phyloP scores from a whole-genome alignment of 192 early-diverging fungal genomes.

The Obelidium mucronatum region DNA sequence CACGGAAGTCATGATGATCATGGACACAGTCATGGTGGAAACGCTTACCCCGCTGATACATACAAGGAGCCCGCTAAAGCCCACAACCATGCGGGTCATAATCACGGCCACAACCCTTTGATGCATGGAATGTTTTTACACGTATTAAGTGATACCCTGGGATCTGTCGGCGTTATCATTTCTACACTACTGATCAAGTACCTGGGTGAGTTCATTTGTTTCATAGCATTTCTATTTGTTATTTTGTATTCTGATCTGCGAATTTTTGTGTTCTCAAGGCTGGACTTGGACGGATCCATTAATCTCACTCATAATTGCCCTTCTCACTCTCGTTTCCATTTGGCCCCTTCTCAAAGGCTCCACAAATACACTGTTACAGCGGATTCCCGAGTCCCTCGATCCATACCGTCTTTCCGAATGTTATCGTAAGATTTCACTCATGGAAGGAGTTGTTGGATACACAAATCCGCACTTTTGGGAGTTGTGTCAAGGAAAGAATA shows the following conservation, averaged over 20 bases:
- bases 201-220: conserved; percentile 60
- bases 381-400: conserved; percentile 43
- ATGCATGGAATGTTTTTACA: conserved; percentile 96
- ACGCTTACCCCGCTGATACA: conserved; percentile 9
- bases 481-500: conserved; percentile 43
- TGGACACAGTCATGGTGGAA: neutral
- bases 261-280: conserved; percentile 40
- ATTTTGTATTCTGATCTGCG: neutral
- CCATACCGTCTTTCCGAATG: conserved; percentile 19
- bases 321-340: conserved; percentile 84
- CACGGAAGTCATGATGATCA: neutral
- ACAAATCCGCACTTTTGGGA: conserved; percentile 60
- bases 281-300: conserved; percentile 97
- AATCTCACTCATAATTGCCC: conserved; percentile 90
- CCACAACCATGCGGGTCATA: neutral
- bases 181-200: conserved; percentile 86
- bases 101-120: conserved; percentile 71
- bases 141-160: conserved; percentile 92
- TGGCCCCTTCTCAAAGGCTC: conserved; percentile 84
- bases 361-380: conserved; percentile 52
- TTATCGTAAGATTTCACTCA: conserved; percentile 41
- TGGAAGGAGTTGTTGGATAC: conserved; percentile 50
- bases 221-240: neutral
- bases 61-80: neutral
- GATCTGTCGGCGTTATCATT: conserved; percentile 95